Evolutionary conservation across 345 rosid species (phyloP).

Genomic region (Adansonia digitata): DNA sequence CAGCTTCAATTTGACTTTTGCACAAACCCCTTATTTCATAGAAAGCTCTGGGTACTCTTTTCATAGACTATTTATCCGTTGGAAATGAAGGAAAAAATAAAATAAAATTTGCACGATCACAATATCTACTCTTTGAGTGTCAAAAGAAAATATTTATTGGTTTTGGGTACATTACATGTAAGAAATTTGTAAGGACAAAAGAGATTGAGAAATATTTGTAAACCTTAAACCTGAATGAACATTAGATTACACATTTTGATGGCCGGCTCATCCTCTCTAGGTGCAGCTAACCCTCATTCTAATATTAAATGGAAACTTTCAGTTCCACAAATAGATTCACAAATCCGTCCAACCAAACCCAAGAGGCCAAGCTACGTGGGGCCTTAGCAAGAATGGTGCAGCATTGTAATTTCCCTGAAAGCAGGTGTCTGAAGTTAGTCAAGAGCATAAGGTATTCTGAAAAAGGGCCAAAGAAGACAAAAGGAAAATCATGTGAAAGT

Average conservation of each 20-base stretch:
- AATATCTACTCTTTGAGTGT: neutral
- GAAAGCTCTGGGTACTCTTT: too few relatives aligned
- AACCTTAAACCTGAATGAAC: too few relatives aligned
- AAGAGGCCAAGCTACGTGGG: too few relatives aligned
- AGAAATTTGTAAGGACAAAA: neutral
- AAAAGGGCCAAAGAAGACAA: neutral
- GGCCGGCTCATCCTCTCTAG: neutral
- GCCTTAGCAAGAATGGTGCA: neutral
- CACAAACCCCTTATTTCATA: neutral
- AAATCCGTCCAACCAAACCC: neutral
- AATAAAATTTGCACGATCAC: too few relatives aligned
- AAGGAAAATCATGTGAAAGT: neutral
- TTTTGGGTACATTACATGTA: too few relatives aligned
- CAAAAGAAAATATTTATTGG: neutral
- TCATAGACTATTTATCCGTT: neutral
- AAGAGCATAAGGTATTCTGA: neutral
- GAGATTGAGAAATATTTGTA: too few relatives aligned
- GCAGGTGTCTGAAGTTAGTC: neutral
- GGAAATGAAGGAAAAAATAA: too few relatives aligned
- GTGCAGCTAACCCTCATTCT: neutral
- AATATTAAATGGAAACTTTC: neutral
- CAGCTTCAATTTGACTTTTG: neutral
- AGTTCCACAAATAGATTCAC: neutral
- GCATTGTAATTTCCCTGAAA: neutral
- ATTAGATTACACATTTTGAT: too few relatives aligned